A percentile compares a stretch with the other conserved stretches of the same genome.
phyloP scores from a whole-genome alignment of 2,329 filamentous ascomycete species.

The Teratosphaeriaceae sp. region DNA sequence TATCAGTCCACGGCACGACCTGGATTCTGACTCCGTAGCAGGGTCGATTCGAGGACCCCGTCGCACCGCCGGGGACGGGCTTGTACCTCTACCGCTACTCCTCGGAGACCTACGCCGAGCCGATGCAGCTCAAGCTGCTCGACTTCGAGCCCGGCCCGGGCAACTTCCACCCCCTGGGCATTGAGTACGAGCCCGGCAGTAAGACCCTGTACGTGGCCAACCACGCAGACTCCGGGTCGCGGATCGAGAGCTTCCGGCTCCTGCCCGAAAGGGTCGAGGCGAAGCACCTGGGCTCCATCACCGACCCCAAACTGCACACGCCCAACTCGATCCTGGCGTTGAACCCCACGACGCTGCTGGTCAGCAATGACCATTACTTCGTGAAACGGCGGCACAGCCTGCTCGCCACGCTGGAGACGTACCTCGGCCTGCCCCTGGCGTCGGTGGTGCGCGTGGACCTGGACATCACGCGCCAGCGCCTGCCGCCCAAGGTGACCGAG shows the following conservation, averaged over 20 bases:
- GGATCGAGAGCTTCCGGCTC: conserved; percentile 32
- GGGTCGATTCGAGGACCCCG: conserved; percentile 24
- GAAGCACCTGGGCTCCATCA: conserved; percentile 26
- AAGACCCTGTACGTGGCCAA: conserved; percentile 36
- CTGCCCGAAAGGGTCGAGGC: conserved; percentile 19
- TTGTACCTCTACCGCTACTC: conserved; percentile 37
- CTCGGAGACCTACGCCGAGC: conserved; percentile 12
- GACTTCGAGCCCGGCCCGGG: conserved; percentile 18
- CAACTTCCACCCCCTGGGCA: conserved; percentile 39
- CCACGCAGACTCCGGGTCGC: conserved; percentile 30
- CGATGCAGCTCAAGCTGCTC: conserved; percentile 23
- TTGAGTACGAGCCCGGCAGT: conserved; percentile 30
- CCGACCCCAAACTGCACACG: conserved; percentile 26
- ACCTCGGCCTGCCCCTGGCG: conserved; percentile 30
- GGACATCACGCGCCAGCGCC: conserved; percentile 4
- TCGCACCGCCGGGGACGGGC: conserved; percentile 19
- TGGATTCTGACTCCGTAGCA: conserved; percentile 1
- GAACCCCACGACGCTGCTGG: conserved; percentile 27
- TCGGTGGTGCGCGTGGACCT: conserved; percentile 32
- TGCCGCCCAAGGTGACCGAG: conserved; percentile 15
- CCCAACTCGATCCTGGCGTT: conserved; percentile 37
- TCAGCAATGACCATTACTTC: conserved; percentile 40
- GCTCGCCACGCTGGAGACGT: conserved; percentile 34
- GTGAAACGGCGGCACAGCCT: conserved; percentile 19
- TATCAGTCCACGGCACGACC: too few species aligned